These are phyloP conservation scores for Begonia peltatifolia DNA, from an alignment of 306 rosid species.

Conservation along the genomic window DNA sequence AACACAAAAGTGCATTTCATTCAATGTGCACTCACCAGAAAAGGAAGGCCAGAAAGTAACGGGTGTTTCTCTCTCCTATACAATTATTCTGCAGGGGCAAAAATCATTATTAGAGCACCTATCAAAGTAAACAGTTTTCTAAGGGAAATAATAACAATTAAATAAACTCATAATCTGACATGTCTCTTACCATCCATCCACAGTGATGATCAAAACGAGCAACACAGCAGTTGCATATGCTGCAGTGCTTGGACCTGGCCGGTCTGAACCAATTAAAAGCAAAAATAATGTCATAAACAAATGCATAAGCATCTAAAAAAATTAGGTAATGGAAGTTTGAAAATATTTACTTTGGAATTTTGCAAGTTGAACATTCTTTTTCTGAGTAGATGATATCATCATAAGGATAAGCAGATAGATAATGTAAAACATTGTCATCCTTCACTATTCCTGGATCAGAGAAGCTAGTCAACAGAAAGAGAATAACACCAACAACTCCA, in stretches of 20 bases:
- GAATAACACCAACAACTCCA: constrained; percentile 62
- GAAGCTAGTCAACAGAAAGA: constrained; percentile 86
- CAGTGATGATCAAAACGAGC: constrained; percentile 95
- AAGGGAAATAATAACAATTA: constrained; percentile 7
- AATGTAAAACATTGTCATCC: constrained; percentile 58
- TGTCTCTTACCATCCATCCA: constrained; percentile 77
- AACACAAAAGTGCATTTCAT: no score
- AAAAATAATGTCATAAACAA: constrained; percentile 3
- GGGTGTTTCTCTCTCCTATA: constrained; percentile 84
- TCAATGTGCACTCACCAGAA: constrained; percentile 56
- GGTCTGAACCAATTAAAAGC: constrained; percentile 47
- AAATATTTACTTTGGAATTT: constrained; percentile 68
- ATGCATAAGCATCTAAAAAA: constrained; percentile 3
- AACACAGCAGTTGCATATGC: constrained; percentile 81
- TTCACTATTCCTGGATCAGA: constrained; percentile 76
- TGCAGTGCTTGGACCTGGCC: constrained; percentile 97
- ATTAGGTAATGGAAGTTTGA: not conserved
- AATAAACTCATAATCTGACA: constrained; percentile 7
- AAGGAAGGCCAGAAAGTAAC: constrained; percentile 81
- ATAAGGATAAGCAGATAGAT: constrained; percentile 71
- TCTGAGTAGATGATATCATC: constrained; percentile 63
- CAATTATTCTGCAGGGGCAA: constrained; percentile 72
- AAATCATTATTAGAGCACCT: constrained; percentile 9
- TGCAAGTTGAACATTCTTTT: constrained; percentile 88
- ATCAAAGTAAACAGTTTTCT: constrained; percentile 1